phyloP scores from a whole-genome alignment of 2,329 filamentous ascomycete species.

The Chlorencoelia australis region DNA sequence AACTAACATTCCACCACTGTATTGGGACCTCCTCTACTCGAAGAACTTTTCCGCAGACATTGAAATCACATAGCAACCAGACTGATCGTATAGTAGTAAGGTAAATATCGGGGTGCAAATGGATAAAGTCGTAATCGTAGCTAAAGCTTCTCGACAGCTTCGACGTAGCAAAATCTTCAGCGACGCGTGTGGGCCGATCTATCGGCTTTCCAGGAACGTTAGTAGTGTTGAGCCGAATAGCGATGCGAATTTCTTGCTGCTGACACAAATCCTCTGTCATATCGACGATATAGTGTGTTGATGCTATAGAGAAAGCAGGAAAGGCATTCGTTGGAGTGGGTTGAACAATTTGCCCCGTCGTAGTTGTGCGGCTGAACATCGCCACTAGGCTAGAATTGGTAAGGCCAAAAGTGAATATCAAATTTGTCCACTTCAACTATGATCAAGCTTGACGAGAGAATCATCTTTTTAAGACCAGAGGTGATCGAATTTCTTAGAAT shows the following conservation, averaged over 20 bases:
- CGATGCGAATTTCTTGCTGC: conserved; percentile 6
- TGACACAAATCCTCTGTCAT: too few relatives aligned
- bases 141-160: conserved; percentile 4
- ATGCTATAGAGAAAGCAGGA: background rate
- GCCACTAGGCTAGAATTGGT: background rate
- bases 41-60: conserved; percentile 4
- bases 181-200: background rate
- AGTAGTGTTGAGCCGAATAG: conserved; percentile 5
- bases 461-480: background rate
- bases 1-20: conserved; percentile 6
- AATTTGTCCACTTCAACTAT: background rate
- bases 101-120: conserved; percentile 1
- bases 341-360: background rate
- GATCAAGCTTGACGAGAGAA: background rate
- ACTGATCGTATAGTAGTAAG: conserved; percentile 1
- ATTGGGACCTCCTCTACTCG: conserved; percentile 2
- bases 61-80: conserved; percentile 6
- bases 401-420: background rate
- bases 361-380: background rate
- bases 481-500: background rate
- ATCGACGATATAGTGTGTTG: background rate
- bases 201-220: conserved; percentile 4
- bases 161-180: conserved; percentile 3
- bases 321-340: background rate
- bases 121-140: conserved; percentile 2